Percentiles rank a stretch among this genome's conserved stretches.
Conservation (phyloP, 345 rosid species). For the Eucalyptus dawsonii region DNA sequence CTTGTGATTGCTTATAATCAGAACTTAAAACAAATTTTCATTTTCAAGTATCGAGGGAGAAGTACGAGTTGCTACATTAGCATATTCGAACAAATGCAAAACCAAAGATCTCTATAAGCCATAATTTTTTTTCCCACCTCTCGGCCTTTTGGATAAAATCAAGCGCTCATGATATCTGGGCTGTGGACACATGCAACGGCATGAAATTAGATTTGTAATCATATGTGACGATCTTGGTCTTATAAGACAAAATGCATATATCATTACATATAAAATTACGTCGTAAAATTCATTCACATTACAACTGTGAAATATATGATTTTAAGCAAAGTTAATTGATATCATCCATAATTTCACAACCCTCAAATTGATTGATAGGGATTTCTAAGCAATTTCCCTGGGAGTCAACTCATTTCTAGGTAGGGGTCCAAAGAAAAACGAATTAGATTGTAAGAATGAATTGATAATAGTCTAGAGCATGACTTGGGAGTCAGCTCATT, state of each 20-base stretch:
- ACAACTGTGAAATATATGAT: accelerated
- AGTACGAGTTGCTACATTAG: neutral
- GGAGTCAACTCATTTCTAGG: neutral
- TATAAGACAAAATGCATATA: neutral
- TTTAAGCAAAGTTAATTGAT: neutral
- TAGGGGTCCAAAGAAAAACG: neutral
- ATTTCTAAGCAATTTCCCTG: neutral
- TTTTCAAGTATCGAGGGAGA: neutral
- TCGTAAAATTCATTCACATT: neutral
- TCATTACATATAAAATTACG: neutral
- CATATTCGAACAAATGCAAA: neutral
- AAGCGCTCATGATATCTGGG: neutral
- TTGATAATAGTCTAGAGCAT: neutral
- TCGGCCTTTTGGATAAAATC: neutral
- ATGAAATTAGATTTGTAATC: neutral
- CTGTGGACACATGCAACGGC: neutral
- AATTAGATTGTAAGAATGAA: neutral
- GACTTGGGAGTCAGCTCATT: neutral
- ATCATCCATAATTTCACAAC: neutral
- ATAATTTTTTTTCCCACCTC: neutral
- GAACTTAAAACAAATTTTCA: too few species aligned
- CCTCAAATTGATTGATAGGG: neutral
- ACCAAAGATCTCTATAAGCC: neutral
- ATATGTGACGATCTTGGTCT: neutral
- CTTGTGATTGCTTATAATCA: too few species aligned